Evolutionary conservation across 2,329 filamentous ascomycete species (phyloP), one percentile per base, ranked within the genome.

Genomic region (Sclerotinia trifoliorum): DNA sequence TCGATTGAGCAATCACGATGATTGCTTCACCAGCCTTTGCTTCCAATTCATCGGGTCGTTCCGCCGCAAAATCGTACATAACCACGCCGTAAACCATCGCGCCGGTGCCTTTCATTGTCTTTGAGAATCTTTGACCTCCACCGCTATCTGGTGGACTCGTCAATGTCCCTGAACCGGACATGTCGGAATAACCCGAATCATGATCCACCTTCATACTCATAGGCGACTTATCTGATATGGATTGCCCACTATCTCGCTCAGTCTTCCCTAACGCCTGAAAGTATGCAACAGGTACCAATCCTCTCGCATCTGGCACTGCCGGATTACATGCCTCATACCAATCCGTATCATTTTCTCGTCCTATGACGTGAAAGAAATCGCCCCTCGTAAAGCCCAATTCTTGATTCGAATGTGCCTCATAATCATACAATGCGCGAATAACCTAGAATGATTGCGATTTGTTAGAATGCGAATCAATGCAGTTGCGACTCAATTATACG

Each of bases 291-390:
- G 95, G 95, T 56, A 99, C 95, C 70, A 99, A 86, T 70, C 95
- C 95, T 73, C 93, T 89, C 63, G 93, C 92, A 80, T 90, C 90
- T 76, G 91, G 93, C 73, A 97, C 84, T 63, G 91, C 87, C 70
- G 95, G 95, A 78, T 99, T 99, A 84, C 93, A 98, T 67, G 94
- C 95, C 81, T 98, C 95, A 84, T 97, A 99, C 94, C 95, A 99
- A 78, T 97, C 93, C 52, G 83, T 82, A 78, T 98, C 94, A 83
- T 97, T 90, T 82, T 98, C 95, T 79, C 94, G 90, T 76, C 92
- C 93, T 79, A 98, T 94, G 72, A 99, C 95, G 82, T 98, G 94
- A 79, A 99, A 95, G 80, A 98, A 99, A 79, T 99, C 95, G 77
- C 95, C 95, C 78, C 93, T 91, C 73, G 90, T 93, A 81, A 99